phyloP scores from a whole-genome alignment of 2,329 filamentous ascomycete species.

The Epichloe bromicola region DNA sequence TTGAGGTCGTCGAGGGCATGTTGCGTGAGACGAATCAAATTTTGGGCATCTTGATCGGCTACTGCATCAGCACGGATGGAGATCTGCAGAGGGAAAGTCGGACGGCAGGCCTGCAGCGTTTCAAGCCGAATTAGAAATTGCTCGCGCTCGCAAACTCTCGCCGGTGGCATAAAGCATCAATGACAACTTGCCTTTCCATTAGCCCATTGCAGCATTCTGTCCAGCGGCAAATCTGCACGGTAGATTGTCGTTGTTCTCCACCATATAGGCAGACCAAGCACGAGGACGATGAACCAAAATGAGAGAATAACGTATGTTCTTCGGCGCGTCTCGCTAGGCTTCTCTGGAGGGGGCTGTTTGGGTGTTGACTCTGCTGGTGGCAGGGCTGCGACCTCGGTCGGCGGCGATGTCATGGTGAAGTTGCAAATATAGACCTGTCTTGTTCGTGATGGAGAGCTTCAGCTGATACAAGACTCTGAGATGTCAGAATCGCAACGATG shows the following conservation, averaged over 20 bases:
- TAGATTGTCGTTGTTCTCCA: conserved; percentile 91
- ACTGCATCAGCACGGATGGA: conserved; percentile 58
- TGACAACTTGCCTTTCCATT: conserved; percentile 59
- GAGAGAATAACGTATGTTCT: conserved; percentile 68
- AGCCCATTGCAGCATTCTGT: conserved; percentile 80
- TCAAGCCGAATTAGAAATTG: conserved; percentile 1
- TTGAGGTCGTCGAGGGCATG: conserved; percentile 76
- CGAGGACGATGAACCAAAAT: conserved; percentile 79
- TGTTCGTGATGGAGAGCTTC: not conserved
- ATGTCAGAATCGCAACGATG: not conserved
- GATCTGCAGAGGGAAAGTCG: conserved; percentile 77
- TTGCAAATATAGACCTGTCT: not conserved
- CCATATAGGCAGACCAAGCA: conserved; percentile 86
- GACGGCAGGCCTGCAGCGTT: conserved; percentile 60
- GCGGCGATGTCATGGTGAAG: conserved; percentile 6
- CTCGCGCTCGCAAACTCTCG: not conserved
- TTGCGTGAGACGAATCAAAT: conserved; percentile 69
- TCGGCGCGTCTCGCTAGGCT: conserved; percentile 51
- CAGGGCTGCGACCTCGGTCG: conserved; percentile 7
- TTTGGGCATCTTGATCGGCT: conserved; percentile 52
- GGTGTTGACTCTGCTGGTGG: conserved; percentile 4
- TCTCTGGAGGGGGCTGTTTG: conserved; percentile 61
- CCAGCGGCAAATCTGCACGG: conserved; percentile 68
- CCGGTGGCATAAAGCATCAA: not conserved
- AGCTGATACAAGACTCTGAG: not conserved